phyloP scores from a whole-genome alignment of 176 grass and related monocot species.

The Otatea glauca region DNA sequence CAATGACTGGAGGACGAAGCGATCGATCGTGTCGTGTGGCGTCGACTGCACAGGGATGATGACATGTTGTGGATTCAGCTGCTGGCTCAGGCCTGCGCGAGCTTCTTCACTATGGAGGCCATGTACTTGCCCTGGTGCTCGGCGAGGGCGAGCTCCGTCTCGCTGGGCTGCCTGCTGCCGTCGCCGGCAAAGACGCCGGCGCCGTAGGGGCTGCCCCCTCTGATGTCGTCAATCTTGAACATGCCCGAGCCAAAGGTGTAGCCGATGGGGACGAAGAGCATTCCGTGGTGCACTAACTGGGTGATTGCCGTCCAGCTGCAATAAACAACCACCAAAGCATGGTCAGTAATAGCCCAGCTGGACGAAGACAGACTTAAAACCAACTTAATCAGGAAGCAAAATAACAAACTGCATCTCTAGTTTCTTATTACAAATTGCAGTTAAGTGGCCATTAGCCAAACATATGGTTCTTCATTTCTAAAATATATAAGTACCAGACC shows the following conservation, averaged over 20 bases:
- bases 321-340: constrained; percentile 31
- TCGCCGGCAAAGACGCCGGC: constrained; percentile 85
- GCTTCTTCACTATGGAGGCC: constrained; percentile 76
- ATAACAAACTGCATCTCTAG: neutral
- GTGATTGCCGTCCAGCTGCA: constrained; percentile 87
- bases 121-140: constrained; percentile 96
- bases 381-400: constrained; percentile 18
- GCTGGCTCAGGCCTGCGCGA: constrained; percentile 40
- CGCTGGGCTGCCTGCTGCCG: constrained; percentile 69
- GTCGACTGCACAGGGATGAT: constrained; percentile 43
- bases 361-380: constrained; percentile 3
- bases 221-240: constrained; percentile 83
- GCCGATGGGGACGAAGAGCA: constrained; percentile 85
- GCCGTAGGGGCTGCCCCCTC: constrained; percentile 82
- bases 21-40: neutral
- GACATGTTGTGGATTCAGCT: neutral
- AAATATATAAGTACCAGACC: constrained; percentile 2
- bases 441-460: neutral
- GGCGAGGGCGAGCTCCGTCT: constrained; percentile 67
- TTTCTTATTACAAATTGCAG: too few species aligned
- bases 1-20: constrained; percentile 12
- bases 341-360: constrained; percentile 4
- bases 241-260: constrained; percentile 82
- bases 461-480: neutral
- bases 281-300: constrained; percentile 83